phyloP scores from a whole-genome alignment of 352 stramenopile genomes.

The Phytophthora agathidicida region DNA sequence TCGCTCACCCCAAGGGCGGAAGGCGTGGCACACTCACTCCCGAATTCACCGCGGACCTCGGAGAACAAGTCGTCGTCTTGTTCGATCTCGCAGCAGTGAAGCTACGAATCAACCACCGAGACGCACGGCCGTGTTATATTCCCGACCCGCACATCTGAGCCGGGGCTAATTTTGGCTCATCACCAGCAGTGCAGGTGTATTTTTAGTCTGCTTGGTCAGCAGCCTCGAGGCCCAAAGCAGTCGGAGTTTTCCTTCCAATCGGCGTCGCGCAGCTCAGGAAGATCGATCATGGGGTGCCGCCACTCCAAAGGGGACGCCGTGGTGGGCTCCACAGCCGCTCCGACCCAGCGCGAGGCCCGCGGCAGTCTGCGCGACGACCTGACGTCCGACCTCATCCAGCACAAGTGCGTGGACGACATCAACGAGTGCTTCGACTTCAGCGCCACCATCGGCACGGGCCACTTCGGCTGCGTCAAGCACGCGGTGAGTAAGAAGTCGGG shows the following conservation, averaged over 20 bases:
- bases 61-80: background rate
- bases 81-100: constrained; percentile 6
- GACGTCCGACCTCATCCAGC: constrained; percentile 76
- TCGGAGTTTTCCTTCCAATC: constrained; percentile 16
- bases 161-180: constrained; percentile 16
- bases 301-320: constrained; percentile 59
- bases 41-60: constrained; percentile 5
- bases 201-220: too few relatives aligned
- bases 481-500: constrained; percentile 63
- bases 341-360: constrained; percentile 12
- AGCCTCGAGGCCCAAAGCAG: too few relatives aligned
- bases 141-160: too few relatives aligned
- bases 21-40: constrained; percentile 9
- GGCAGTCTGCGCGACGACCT: constrained; percentile 68
- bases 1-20: constrained; percentile 6
- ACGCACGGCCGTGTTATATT: too few relatives aligned
- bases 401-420: constrained; percentile 78
- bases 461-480: constrained; percentile 76
- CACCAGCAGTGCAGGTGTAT: constrained; percentile 9
- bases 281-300: constrained; percentile 58
- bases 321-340: constrained; percentile 36
- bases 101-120: background rate
- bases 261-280: background rate
- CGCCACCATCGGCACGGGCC: constrained; percentile 66
- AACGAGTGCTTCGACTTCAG: constrained; percentile 67